These are phyloP conservation scores for Echeveria elegans DNA, from an alignment of 164 flowering plant species.

Conservation along the genomic window DNA sequence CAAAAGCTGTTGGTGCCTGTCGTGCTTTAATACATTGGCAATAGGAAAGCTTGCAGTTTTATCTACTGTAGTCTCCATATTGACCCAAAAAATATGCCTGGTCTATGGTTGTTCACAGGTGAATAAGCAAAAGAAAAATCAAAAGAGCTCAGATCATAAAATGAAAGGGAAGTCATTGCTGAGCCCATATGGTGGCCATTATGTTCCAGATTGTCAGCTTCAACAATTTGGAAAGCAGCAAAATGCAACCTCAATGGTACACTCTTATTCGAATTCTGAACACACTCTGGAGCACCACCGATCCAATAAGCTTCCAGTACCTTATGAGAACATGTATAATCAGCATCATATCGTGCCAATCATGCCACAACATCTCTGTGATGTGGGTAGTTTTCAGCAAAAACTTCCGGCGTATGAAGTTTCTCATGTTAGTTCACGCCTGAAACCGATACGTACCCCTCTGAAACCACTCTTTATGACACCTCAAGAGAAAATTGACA, in stretches of 20 bases:
- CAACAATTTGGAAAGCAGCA: constrained; percentile 34
- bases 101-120: constrained; percentile 23
- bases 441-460: constrained; percentile 19
- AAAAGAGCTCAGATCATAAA: constrained; percentile 17
- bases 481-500: constrained; percentile 85
- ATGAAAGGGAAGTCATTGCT: constrained; percentile 21
- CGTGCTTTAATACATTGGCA: too few relatives aligned
- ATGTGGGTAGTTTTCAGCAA: constrained; percentile 23
- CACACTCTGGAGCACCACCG: constrained; percentile 28
- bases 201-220: constrained; percentile 22
- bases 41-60: background rate
- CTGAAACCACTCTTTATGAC: constrained; percentile 49
- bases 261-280: constrained; percentile 28
- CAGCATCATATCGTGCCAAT: constrained; percentile 28
- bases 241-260: constrained; percentile 22
- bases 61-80: background rate
- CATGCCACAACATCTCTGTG: constrained; percentile 22
- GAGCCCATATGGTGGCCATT: constrained; percentile 27
- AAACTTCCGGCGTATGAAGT: constrained; percentile 23
- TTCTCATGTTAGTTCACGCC: constrained; percentile 20
- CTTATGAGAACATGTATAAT: constrained; percentile 28
- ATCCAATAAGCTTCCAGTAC: constrained; percentile 22
- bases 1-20: background rate
- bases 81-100: background rate
- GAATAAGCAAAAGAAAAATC: constrained; percentile 23